These are phyloP conservation scores for Cryomyces antarcticus DNA, from an alignment of 495 filamentous ascomycete species.

Conservation along the genomic window DNA sequence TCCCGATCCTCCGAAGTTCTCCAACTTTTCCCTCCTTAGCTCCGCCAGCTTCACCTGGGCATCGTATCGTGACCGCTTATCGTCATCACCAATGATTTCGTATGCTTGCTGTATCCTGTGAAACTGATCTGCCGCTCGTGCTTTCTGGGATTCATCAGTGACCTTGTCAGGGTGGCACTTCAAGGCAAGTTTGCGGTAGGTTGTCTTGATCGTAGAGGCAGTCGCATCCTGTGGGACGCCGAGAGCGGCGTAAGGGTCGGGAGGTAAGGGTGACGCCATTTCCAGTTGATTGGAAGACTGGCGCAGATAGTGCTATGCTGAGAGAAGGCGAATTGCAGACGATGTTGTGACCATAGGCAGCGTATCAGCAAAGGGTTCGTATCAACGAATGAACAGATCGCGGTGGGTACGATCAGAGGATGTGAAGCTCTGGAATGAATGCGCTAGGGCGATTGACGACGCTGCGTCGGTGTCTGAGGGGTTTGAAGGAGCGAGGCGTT, in stretches of 20 bases:
- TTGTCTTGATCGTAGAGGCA: slow-evolving; percentile 49
- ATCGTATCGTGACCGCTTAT: slow-evolving; percentile 53
- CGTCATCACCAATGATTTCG: slow-evolving; percentile 70
- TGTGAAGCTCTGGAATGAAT: too few relatives aligned
- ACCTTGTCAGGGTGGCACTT: slow-evolving; percentile 95
- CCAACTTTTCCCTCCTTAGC: slow-evolving; percentile 30
- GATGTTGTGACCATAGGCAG: too few relatives aligned
- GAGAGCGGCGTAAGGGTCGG: slow-evolving; percentile 68
- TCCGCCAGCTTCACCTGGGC: slow-evolving; percentile 45
- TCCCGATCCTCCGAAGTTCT: slow-evolving; percentile 19
- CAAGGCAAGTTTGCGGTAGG: slow-evolving; percentile 81
- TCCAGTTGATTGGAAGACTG: slow-evolving; percentile 4
- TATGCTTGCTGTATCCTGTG: slow-evolving; percentile 87
- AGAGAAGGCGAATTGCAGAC: too few relatives aligned
- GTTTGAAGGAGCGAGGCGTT: too few relatives aligned
- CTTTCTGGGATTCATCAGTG: slow-evolving; percentile 46
- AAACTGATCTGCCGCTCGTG: slow-evolving; percentile 62
- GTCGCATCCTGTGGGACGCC: slow-evolving; percentile 59
- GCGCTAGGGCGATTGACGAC: too few relatives aligned
- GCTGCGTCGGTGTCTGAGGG: too few relatives aligned
- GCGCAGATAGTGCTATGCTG: too few relatives aligned
- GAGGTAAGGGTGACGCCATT: slow-evolving; percentile 45
- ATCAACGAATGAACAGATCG: too few relatives aligned
- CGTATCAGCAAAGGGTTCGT: too few relatives aligned
- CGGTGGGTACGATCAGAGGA: too few relatives aligned